Evolutionary conservation across 139 green algal species (phyloP).

Genomic region (Trebouxia sp.): DNA sequence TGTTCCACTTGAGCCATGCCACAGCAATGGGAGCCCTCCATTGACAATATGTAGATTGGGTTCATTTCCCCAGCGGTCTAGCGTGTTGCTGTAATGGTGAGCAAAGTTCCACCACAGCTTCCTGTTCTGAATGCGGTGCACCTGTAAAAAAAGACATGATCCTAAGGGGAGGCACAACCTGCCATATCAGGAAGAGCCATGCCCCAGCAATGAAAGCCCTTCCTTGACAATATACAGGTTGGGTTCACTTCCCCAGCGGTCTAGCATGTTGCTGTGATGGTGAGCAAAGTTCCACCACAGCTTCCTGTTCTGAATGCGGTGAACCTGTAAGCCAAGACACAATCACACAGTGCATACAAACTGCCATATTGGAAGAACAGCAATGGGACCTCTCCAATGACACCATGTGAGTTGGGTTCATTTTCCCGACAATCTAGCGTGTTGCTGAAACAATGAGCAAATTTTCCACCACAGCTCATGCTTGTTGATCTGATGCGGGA

Average conservation of each 20-base stretch:
- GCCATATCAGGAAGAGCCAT: too few relatives aligned
- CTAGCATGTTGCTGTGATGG: background rate
- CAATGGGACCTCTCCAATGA: background rate
- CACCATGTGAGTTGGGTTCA: background rate
- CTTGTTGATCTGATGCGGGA: too few relatives aligned
- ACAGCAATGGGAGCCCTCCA: background rate
- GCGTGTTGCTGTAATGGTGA: background rate
- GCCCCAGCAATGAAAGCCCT: too few relatives aligned
- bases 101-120: background rate
- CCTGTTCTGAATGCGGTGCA: slow-evolving; percentile 4
- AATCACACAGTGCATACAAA: too few relatives aligned
- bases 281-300: background rate
- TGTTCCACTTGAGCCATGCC: background rate
- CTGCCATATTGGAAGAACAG: too few relatives aligned
- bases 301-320: slow-evolving; percentile 18
- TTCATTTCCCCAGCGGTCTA: background rate
- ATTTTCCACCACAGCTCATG: background rate
- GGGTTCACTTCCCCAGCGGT: background rate
- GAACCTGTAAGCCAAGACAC: too few relatives aligned
- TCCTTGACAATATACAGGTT: background rate
- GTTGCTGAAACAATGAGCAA: background rate
- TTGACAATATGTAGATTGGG: background rate
- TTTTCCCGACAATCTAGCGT: background rate
- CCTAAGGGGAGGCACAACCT: too few relatives aligned
- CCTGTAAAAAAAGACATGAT: too few relatives aligned